Evolutionary conservation across 169 alveolate species (phyloP).

Genomic region (Eimeria falciformis): DNA sequence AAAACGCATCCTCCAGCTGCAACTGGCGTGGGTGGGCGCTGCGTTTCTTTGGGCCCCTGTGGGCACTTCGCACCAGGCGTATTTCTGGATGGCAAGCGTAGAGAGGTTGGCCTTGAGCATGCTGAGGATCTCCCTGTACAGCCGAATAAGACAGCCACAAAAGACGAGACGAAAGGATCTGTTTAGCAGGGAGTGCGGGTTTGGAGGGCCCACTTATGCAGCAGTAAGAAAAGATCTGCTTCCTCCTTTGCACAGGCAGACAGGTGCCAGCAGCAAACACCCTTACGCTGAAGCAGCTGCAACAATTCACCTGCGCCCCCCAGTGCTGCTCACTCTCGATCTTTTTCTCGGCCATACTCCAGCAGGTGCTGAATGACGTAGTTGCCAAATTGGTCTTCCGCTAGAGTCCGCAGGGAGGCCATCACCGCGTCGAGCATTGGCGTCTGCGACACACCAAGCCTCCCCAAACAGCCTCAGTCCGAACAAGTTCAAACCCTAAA

Average conservation of each 20-base stretch:
- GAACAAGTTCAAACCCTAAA: not conserved
- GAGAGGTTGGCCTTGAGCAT: constrained; percentile 46
- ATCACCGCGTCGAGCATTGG: constrained; percentile 70
- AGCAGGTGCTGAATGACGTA: constrained; percentile 91
- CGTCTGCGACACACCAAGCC: constrained; percentile 30
- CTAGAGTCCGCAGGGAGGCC: constrained; percentile 59
- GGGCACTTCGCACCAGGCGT: constrained; percentile 77
- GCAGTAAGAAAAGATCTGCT: too few species aligned
- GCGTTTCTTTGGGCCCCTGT: too few species aligned
- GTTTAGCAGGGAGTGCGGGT: too few species aligned
- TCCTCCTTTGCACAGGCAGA: too few species aligned
- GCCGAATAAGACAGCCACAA: not conserved
- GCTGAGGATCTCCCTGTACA: constrained; percentile 65
- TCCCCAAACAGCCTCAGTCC: too few species aligned
- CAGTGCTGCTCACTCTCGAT: constrained; percentile 65
- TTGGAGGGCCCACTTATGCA: too few species aligned
- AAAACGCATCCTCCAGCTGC: too few species aligned
- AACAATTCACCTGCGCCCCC: not conserved
- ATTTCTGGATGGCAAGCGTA: constrained; percentile 63
- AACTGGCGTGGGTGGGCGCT: too few species aligned
- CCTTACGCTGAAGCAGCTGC: too few species aligned
- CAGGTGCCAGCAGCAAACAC: too few species aligned
- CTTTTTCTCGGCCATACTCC: constrained; percentile 82
- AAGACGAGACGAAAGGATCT: too few species aligned
- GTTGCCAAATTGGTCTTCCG: constrained; percentile 85